Conservation (phyloP, 2,329 filamentous ascomycete genomes). For the Colletotrichum neosansevieriae region DNA sequence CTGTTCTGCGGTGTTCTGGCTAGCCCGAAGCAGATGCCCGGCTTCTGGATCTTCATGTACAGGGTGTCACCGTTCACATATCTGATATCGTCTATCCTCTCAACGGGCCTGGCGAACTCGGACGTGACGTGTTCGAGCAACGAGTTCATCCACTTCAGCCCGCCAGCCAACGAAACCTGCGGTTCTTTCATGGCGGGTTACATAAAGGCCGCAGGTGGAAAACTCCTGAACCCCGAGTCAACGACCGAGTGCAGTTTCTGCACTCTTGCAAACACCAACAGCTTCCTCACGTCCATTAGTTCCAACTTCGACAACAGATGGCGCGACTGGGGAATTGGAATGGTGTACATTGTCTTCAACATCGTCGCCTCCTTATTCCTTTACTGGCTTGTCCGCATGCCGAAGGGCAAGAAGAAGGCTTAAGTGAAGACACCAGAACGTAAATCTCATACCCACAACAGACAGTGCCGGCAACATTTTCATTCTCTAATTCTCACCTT, state of each 20-base stretch:
- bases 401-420: constrained; percentile 42
- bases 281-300: constrained; percentile 53
- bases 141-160: constrained; percentile 69
- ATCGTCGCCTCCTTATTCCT: constrained; percentile 58
- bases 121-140: constrained; percentile 44
- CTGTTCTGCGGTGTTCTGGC: constrained; percentile 76
- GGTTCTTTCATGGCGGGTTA: constrained; percentile 61
- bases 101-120: constrained; percentile 43
- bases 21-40: constrained; percentile 65
- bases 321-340: constrained; percentile 68
- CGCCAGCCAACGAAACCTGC: constrained; percentile 57
- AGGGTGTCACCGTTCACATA: constrained; percentile 77
- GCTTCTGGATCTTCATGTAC: constrained; percentile 81
- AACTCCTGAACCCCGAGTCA: constrained; percentile 56
- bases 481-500: constrained; percentile 12
- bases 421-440: background rate
- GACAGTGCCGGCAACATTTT: background rate
- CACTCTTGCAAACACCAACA: constrained; percentile 50
- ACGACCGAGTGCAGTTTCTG: constrained; percentile 61
- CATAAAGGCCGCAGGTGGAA: constrained; percentile 58
- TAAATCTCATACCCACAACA: background rate
- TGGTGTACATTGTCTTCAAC: constrained; percentile 65
- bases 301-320: constrained; percentile 62
- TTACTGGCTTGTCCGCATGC: constrained; percentile 59
- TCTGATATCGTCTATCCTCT: constrained; percentile 71